A percentile compares a stretch with the other conserved stretches of the same genome.
These are phyloP conservation scores for Poteriospumella lacustris DNA, from an alignment of 108 stramenopile species.

Conservation along the genomic window DNA sequence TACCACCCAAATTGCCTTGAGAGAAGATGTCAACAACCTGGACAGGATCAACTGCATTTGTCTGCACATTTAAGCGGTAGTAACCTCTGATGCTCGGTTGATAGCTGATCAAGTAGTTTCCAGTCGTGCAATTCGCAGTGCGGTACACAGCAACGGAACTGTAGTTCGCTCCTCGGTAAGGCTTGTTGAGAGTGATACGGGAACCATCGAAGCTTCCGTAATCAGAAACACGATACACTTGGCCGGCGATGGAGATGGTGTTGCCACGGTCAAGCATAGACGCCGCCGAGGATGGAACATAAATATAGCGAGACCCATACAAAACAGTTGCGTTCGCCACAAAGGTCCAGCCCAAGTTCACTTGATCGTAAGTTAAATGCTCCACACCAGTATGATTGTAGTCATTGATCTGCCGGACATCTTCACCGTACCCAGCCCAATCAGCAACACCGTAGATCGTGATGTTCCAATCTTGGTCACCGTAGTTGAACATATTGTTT, in stretches of 20 bases:
- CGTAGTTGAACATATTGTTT: conserved; percentile 61
- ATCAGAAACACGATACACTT: conserved; percentile 48
- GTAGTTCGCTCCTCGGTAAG: not conserved
- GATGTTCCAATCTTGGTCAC: conserved; percentile 54
- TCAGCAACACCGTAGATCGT: conserved; percentile 58
- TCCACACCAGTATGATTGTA: not conserved
- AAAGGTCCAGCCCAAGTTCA: conserved; percentile 23
- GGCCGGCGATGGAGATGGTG: conserved; percentile 46
- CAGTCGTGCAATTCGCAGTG: conserved; percentile 36
- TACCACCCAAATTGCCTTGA: conserved; percentile 24
- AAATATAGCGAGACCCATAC: not conserved
- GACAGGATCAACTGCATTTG: conserved; percentile 44
- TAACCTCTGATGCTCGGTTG: conserved; percentile 50
- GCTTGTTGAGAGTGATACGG: not conserved
- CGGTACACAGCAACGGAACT: not conserved
- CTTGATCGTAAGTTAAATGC: not conserved
- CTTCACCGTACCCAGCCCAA: conserved; percentile 63
- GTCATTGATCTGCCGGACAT: conserved; percentile 46
- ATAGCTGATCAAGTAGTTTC: conserved; percentile 51
- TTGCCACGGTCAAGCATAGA: conserved; percentile 49
- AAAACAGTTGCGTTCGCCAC: not conserved
- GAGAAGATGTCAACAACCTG: conserved; percentile 47
- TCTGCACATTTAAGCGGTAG: conserved; percentile 51
- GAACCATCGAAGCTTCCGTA: not conserved
- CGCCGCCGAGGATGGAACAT: not conserved